phyloP scores from a whole-genome alignment of 257 asterid species.

The Nicotiana knightiana region DNA sequence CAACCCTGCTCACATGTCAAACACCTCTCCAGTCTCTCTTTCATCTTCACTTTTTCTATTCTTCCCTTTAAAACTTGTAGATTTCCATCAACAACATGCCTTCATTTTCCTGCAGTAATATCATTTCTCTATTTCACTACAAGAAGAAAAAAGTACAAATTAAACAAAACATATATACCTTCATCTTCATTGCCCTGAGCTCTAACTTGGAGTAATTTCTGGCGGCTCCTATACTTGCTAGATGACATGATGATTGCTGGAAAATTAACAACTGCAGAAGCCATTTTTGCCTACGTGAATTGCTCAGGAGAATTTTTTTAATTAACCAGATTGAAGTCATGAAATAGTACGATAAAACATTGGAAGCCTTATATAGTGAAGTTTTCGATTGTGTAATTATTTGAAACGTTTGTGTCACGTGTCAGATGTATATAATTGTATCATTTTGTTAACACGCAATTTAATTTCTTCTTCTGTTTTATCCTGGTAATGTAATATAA shows the following conservation, averaged over 20 bases:
- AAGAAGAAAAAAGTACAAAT: too few relatives aligned
- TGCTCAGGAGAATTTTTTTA: too few relatives aligned
- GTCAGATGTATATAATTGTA: not conserved
- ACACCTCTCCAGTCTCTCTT: conserved; percentile 41
- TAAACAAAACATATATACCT: not conserved
- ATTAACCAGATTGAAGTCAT: too few relatives aligned
- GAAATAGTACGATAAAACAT: not conserved
- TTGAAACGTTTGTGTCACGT: not conserved
- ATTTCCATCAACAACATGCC: conserved; percentile 35
- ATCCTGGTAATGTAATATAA: not conserved
- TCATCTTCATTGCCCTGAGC: conserved; percentile 29
- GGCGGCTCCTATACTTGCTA: not conserved
- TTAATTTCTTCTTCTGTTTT: not conserved
- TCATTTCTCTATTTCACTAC: too few relatives aligned
- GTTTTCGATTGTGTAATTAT: not conserved
- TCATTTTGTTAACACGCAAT: not conserved
- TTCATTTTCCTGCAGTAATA: conserved; percentile 27
- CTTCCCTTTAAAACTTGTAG: conserved; percentile 38
- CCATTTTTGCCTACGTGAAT: not conserved
- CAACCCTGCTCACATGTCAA: conserved; percentile 22
- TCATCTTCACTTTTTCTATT: conserved; percentile 36
- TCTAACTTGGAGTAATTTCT: conserved; percentile 8
- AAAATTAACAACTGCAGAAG: not conserved
- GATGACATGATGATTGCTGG: not conserved
- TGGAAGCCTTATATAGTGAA: not conserved